Conservation (phyloP, 2,329 filamentous ascomycete species). For the Claviceps monticola region DNA sequence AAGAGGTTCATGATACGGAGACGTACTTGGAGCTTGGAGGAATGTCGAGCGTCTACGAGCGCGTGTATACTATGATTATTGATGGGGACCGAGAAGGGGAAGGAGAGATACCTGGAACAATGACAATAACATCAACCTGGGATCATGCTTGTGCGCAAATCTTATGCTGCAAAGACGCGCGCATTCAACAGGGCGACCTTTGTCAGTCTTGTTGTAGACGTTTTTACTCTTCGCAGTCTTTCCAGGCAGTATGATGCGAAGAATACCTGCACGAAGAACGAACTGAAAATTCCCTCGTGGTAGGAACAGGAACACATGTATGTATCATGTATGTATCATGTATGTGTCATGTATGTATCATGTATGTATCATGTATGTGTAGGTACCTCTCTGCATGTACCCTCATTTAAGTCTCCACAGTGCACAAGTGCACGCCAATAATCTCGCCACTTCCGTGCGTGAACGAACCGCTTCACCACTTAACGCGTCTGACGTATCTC, state of each 20-base stretch:
- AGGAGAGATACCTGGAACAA: background rate
- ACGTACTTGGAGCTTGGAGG: background rate
- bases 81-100: background rate
- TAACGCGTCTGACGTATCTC: slow-evolving; percentile 1
- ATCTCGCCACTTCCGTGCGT: no score
- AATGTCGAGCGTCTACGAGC: slow-evolving; percentile 1
- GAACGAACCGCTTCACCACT: background rate
- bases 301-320: no score
- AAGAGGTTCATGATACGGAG: background rate
- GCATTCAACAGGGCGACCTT: no score
- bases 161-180: background rate
- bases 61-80: slow-evolving; percentile 4
- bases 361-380: no score
- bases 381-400: no score
- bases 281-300: no score
- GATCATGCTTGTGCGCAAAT: background rate
- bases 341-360: no score
- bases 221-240: no score
- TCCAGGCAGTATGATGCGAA: no score
- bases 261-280: no score
- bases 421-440: background rate
- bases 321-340: no score
- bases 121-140: background rate
- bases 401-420: background rate
- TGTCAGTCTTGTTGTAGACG: no score